Evolutionary conservation across 768 basidiomycete species (phyloP), one percentile per base, ranked within the genome.

Genomic region (Bullera alba): DNA sequence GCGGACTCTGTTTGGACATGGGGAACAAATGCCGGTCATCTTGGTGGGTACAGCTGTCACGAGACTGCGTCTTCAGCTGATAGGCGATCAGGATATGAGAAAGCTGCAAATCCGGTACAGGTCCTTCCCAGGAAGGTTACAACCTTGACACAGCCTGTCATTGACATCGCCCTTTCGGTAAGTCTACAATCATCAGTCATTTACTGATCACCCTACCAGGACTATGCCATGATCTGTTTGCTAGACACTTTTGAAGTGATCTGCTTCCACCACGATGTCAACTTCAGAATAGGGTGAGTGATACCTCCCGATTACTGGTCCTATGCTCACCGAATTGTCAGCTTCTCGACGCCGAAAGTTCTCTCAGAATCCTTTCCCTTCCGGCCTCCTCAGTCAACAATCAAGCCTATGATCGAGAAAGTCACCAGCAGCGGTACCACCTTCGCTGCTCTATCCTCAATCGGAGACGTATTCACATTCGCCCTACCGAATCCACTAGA

Each of bases 401-500:
- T 80, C 55, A 82, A 80, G 50, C 79, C 87, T 0, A 79, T 77
- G 43, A 87, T 96, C 42, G 76, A 77, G 34, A 95, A 91, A 70
- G 77, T 99, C 44, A 82, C 82, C 5, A 80, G 79, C 42, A 85
- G 83, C 56, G 90, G 90, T 17, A 82, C 83, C 35, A 75, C 79
- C 1, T 87, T 96, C 57, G 90, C 86, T 0, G 86, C 88, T 0
- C 75, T 96, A 3, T 85, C 87, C 0, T 80, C 79, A 0, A 83
- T 83, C 43, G 93, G 93, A n/a, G 93, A 96, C 68, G 80, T 96
- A 2, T 96, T 88, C 69, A 86, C 83, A 0, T 95, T 92, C 64
- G 75, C 78, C 2, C 71, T 80, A 0, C 66, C 65, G 0, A 69
- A 70, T 29, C 73, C 74, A 35, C 39, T 62, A 30, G 67, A 67